phyloP scores from a whole-genome alignment of 176 grass and related monocot genomes.

The Musa troglodytarum region DNA sequence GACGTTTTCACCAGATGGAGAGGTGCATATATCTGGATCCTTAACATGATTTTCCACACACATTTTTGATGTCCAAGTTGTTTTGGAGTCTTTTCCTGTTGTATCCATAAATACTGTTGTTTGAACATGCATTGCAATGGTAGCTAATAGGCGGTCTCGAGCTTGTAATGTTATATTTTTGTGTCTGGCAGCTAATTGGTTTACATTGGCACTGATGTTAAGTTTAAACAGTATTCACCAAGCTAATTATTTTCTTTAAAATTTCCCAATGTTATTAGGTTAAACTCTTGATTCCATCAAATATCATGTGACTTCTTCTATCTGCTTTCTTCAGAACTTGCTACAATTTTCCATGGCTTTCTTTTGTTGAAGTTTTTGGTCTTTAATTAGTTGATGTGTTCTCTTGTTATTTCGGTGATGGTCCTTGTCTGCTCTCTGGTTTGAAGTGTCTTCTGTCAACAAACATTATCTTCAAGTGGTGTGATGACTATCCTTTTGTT shows the following conservation, averaged over 20 bases:
- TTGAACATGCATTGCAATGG: background rate
- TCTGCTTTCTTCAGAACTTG: no score
- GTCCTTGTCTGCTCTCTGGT: background rate
- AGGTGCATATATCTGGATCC: conserved; percentile 34
- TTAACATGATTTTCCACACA: background rate
- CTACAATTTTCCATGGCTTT: background rate
- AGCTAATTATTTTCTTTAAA: background rate
- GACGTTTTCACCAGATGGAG: conserved; percentile 85
- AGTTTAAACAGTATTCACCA: background rate
- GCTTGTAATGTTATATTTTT: background rate
- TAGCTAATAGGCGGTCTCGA: background rate
- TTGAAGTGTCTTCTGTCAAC: background rate
- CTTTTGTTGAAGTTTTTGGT: no score
- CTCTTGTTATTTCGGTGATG: background rate
- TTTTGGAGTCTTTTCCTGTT: background rate
- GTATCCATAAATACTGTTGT: no score
- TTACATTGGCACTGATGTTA: background rate
- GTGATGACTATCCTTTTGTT: no score
- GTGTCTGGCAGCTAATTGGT: background rate
- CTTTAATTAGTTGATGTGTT: background rate
- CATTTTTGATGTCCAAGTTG: background rate
- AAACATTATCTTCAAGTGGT: no score
- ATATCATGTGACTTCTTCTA: background rate
- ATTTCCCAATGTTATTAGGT: background rate
- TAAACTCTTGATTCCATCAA: background rate